Conservation (phyloP, 2,329 filamentous ascomycete genomes). For the Lecanicillium sp. region DNA sequence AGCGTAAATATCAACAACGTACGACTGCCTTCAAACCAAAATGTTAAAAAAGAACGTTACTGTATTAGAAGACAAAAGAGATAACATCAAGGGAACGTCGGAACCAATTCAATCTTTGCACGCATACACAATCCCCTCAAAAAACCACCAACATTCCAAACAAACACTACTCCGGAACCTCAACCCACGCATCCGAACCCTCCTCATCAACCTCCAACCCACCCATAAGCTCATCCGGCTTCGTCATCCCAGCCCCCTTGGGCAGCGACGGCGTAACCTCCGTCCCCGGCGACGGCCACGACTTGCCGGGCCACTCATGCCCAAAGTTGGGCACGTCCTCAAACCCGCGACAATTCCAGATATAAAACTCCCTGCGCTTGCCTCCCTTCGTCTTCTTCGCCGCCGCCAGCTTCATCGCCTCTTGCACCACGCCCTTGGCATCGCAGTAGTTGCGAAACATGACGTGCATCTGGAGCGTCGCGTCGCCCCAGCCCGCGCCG, state of each 20-base stretch:
- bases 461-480: neutral
- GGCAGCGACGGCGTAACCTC: neutral
- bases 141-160: too few relatives aligned
- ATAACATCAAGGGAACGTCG: too few relatives aligned
- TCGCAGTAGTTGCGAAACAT: neutral
- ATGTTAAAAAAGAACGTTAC: too few relatives aligned
- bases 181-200: too few relatives aligned
- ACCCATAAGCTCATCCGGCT: neutral
- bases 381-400: neutral
- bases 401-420: neutral
- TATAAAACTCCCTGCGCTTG: slow-evolving; percentile 1
- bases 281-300: neutral
- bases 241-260: neutral
- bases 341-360: slow-evolving; percentile 6
- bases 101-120: too few relatives aligned
- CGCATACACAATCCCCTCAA: too few relatives aligned
- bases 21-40: too few relatives aligned
- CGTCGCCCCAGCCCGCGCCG: slow-evolving; percentile 6
- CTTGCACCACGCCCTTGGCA: neutral
- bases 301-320: neutral
- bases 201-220: too few relatives aligned
- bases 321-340: neutral
- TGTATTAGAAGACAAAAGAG: too few relatives aligned
- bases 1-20: too few relatives aligned
- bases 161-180: too few relatives aligned